Base-by-base conservation (phyloP, 2,329 filamentous ascomycete genomes). In the Rosellinia necatrix region DNA sequence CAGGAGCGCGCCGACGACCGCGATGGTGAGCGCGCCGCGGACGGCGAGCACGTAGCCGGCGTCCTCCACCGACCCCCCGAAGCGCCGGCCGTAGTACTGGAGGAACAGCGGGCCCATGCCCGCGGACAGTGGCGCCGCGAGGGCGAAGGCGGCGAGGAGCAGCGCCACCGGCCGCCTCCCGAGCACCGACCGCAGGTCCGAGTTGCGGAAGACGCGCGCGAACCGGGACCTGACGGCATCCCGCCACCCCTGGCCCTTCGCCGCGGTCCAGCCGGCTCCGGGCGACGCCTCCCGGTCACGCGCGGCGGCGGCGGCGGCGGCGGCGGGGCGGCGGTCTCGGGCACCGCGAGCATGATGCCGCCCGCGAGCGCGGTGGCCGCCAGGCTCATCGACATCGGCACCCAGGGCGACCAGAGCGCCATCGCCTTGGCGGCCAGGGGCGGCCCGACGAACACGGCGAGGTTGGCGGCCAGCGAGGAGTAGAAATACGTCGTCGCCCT, bases 11-110 rank as follows among this genome's bases (percentile, higher is more conserved):
- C 47, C 61, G 27, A 62, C 48, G 19, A 62, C 52, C 13, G 64
- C 15, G 8, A 68, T 53, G 38, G 63, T 64, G 46, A 65, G 44
- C n/a, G 52, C 57, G 17, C 63, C 64, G 17, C 61, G 58, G 24
- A 64, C 55, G 4, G 65, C 61, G 13, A 68, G 56, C 34, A 66
- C 56, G 37, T 63, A 66, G 34, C 66, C 62, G 8, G 62, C 61
- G 3, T 62, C 58, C 32, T 65, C 57, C 21, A 67, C 48, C 9
- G 62, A 60, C 58, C 60, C 64, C 8, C 59, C 49, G 44, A 68
- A 67, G 32, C 63, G 61, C 47, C 64, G 66, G 42, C 64, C 69
- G 43, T 65, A 63, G 49, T 67, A 68, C 43, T 67, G 66, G 10
- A 66, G 41, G 37, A 69, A 60, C 9, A 53, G 47, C 17, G 47